Evolutionary conservation across 257 asterid genomes (phyloP).

Genomic region (Capsicum pubescens): DNA sequence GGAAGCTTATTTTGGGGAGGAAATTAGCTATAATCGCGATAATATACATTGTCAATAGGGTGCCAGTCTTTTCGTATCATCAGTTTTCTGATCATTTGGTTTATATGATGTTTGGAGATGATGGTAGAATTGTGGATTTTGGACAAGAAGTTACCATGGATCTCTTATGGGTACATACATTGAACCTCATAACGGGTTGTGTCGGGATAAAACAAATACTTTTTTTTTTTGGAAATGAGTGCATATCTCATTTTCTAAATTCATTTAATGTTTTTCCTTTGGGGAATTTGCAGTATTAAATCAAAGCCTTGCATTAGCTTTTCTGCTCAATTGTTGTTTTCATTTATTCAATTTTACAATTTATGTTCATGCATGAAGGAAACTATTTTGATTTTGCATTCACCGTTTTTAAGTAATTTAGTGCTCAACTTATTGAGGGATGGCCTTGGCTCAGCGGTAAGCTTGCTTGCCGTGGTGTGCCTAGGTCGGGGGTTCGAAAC

Average conservation of each 20-base stretch:
- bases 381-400: not conserved
- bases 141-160: not conserved
- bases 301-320: not conserved
- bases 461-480: no score
- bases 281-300: not conserved
- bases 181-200: not conserved
- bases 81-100: not conserved
- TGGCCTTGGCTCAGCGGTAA: no score
- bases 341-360: not conserved
- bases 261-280: not conserved
- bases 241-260: not conserved
- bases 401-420: not conserved
- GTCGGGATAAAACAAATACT: not conserved
- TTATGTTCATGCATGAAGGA: not conserved
- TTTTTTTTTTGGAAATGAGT: not conserved
- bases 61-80: not conserved
- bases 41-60: not conserved
- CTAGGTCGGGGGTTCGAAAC: no score
- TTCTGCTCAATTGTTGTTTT: not conserved
- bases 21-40: not conserved
- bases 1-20: conserved; percentile 10
- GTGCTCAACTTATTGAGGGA: conserved; percentile 7
- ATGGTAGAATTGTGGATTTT: not conserved
- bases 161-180: not conserved
- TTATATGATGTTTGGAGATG: not conserved